Percentiles rank a stretch among this genome's conserved stretches.
Evolutionary conservation across 169 alveolate genomes (phyloP).

Genomic region (Babesia bovis): DNA sequence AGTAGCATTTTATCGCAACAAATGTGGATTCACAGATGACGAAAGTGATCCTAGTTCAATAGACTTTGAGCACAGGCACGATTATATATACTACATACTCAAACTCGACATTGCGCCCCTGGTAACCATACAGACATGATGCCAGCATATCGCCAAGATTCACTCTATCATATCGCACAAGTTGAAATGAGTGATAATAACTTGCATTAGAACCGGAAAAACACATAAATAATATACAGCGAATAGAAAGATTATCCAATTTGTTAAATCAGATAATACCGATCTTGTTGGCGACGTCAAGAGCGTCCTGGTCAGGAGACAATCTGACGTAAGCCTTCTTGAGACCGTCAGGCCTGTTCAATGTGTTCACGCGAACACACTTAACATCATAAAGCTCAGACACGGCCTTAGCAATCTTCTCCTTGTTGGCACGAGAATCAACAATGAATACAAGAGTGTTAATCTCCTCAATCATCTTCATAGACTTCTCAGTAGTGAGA

Average conservation of each 20-base stretch:
- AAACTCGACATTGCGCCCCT: constrained; percentile 26
- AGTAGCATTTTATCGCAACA: constrained; percentile 64
- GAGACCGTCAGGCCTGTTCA: constrained; percentile 93
- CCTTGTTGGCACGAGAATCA: constrained; percentile 90
- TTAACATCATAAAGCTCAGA: constrained; percentile 88
- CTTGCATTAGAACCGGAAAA: neutral
- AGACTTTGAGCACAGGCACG: constrained; percentile 22
- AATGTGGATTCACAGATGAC: constrained; percentile 68
- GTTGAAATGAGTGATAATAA: too few relatives aligned
- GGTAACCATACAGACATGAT: neutral
- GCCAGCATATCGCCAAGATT: neutral
- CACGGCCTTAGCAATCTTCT: constrained; percentile 92
- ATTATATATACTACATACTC: constrained; percentile 31
- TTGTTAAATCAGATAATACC: constrained; percentile 90
- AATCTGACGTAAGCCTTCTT: constrained; percentile 97
- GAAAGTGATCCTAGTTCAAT: constrained; percentile 71
- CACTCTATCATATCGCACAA: too few relatives aligned
- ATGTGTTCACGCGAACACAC: constrained; percentile 93
- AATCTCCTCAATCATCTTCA: constrained; percentile 97
- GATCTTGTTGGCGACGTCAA: constrained; percentile 96
- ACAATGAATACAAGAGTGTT: constrained; percentile 95
- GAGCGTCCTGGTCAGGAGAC: constrained; percentile 94
- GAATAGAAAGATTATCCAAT: constrained; percentile 5
- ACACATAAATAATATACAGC: neutral
- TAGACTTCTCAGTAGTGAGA: constrained; percentile 95